Evolutionary conservation across 2,329 filamentous ascomycete genomes (phyloP).

Genomic region (Coleophoma crateriformis): DNA sequence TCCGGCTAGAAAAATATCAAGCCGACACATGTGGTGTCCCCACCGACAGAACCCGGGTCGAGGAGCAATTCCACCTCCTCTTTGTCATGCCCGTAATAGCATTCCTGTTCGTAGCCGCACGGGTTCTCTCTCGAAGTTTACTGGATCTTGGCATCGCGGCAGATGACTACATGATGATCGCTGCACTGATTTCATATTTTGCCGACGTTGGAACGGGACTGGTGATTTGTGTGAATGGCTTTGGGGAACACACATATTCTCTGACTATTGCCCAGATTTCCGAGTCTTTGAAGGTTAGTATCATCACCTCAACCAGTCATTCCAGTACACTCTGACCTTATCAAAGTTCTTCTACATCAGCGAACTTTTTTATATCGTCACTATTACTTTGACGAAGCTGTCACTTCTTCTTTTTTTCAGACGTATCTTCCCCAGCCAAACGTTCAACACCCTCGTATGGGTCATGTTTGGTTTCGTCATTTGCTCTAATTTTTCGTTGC

Average conservation of each 20-base stretch:
- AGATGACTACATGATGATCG: conserved; percentile 9
- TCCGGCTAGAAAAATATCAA: conserved; percentile 37
- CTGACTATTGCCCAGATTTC: neutral
- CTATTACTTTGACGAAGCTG: conserved; percentile 6
- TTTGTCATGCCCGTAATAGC: conserved; percentile 1
- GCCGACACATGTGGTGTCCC: conserved; percentile 30
- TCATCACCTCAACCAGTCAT: too few relatives aligned
- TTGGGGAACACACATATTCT: conserved; percentile 9
- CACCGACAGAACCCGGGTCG: conserved; percentile 1
- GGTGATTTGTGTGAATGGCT: conserved; percentile 2
- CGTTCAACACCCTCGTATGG: neutral
- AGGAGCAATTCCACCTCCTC: neutral
- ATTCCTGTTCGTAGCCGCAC: conserved; percentile 3
- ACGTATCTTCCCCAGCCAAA: conserved; percentile 6
- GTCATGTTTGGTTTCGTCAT: conserved; percentile 1
- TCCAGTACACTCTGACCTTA: neutral
- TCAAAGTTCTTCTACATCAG: conserved; percentile 5
- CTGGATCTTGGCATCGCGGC: conserved; percentile 4
- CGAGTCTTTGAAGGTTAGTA: neutral
- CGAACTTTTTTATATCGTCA: conserved; percentile 4
- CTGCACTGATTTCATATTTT: conserved; percentile 1
- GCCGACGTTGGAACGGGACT: neutral
- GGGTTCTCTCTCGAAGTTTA: conserved; percentile 2
- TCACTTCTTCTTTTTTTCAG: conserved; percentile 9
- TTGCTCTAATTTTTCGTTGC: neutral